Evolutionary conservation across 1,284 basidiomycete species (phyloP).

Genomic region (Xerocomus amazonicus): DNA sequence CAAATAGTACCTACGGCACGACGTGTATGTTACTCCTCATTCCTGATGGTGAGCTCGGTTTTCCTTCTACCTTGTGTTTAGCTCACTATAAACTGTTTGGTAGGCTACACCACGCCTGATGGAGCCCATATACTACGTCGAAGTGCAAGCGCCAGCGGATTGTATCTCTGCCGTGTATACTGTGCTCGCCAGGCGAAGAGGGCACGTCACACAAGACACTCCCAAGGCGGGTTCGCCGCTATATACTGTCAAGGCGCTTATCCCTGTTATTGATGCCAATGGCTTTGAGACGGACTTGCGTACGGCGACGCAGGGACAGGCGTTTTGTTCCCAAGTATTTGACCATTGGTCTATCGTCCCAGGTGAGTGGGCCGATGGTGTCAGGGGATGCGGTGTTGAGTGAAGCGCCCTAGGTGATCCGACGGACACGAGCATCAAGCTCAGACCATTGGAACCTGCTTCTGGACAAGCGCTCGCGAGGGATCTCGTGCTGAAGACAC

Average conservation of each 20-base stretch:
- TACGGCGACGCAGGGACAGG: constrained; percentile 96
- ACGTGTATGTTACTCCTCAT: constrained; percentile 98
- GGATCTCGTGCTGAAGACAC: constrained; percentile 94
- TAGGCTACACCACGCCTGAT: constrained; percentile 88
- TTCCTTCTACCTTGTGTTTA: constrained; percentile 4
- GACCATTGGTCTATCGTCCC: constrained; percentile 99
- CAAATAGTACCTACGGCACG: constrained; percentile 98
- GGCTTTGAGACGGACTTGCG: constrained; percentile 98
- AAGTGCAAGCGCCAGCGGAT: constrained; percentile 97
- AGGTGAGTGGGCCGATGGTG: constrained; percentile 46
- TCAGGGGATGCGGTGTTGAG: constrained; percentile 9
- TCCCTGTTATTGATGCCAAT: constrained; percentile 98
- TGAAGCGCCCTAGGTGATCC: constrained; percentile 69
- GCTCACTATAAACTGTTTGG: neutral
- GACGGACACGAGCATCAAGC: constrained; percentile 91
- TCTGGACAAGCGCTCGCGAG: constrained; percentile 89
- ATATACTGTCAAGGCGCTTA: constrained; percentile 95
- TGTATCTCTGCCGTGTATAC: constrained; percentile 98
- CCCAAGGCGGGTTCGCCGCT: constrained; percentile 97
- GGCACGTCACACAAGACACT: constrained; percentile 96
- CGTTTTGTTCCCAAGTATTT: constrained; percentile 94
- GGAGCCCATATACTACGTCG: constrained; percentile 98
- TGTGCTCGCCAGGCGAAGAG: constrained; percentile 91
- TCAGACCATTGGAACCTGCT: constrained; percentile 94
- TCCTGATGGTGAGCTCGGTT: constrained; percentile 74